phyloP scores from a whole-genome alignment of 352 stramenopile genomes.

The Peronosclerospora sorghi region DNA sequence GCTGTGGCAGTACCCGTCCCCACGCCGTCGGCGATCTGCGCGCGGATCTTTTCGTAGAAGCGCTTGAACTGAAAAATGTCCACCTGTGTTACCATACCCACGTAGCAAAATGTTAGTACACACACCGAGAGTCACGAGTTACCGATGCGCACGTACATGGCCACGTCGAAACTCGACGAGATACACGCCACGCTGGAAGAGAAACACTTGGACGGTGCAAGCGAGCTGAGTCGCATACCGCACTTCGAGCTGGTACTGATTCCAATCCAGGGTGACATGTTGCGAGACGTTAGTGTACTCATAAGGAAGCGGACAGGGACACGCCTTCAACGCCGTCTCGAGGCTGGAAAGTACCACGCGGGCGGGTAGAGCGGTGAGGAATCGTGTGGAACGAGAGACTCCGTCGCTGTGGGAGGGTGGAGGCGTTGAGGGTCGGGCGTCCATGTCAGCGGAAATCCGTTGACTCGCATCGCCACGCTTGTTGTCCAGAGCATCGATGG shows the following conservation, averaged over 20 bases:
- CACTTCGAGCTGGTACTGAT: constrained; percentile 66
- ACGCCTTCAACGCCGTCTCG: constrained; percentile 33
- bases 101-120: constrained; percentile 6
- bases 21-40: constrained; percentile 43
- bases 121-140: no score
- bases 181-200: constrained; percentile 73
- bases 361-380: constrained; percentile 53
- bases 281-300: constrained; percentile 34
- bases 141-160: constrained; percentile 33
- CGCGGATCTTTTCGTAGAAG: constrained; percentile 75
- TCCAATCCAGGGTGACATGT: constrained; percentile 53
- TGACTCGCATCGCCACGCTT: constrained; percentile 5
- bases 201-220: constrained; percentile 72
- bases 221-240: constrained; percentile 45
- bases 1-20: constrained; percentile 15
- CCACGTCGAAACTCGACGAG: constrained; percentile 69
- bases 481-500: constrained; percentile 2
- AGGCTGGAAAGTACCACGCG: constrained; percentile 59
- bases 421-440: background rate
- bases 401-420: constrained; percentile 53
- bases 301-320: constrained; percentile 35
- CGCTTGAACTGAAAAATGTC: constrained; percentile 85
- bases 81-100: constrained; percentile 38
- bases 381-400: constrained; percentile 59
- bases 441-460: background rate